Evolutionary conservation across 78 protist genomes (phyloP).

Genomic region (Polysphondylium violaceum): DNA sequence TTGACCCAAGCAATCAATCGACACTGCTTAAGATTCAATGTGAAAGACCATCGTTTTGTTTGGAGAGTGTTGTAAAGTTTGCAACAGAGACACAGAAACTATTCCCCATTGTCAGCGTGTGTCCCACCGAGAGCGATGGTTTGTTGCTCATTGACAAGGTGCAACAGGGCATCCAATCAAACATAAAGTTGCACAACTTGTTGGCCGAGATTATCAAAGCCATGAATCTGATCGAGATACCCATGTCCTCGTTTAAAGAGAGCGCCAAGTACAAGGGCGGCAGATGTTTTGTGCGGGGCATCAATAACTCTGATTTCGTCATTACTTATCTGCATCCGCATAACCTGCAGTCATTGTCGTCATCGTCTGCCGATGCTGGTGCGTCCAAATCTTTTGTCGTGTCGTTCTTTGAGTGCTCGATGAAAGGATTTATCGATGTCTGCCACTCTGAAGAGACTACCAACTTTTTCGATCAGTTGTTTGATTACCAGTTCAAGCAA

Average conservation of each 20-base stretch:
- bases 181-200: conserved; percentile 19
- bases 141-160: not conserved
- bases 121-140: not conserved
- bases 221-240: conserved; percentile 39
- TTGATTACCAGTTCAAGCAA: not conserved
- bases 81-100: conserved; percentile 64
- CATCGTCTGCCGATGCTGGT: not conserved
- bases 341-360: not conserved
- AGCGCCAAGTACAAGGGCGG: conserved; percentile 45
- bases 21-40: not conserved
- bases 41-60: conserved; percentile 19
- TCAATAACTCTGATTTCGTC: conserved; percentile 53
- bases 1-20: not conserved
- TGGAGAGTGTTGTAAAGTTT: conserved; percentile 30
- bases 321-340: conserved; percentile 67
- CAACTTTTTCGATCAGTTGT: conserved; percentile 2
- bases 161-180: conserved; percentile 22
- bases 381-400: conserved; percentile 10
- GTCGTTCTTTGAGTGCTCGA: conserved; percentile 71
- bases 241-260: not conserved
- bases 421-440: conserved; percentile 77
- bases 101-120: conserved; percentile 10
- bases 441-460: not conserved
- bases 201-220: conserved; percentile 32
- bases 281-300: conserved; percentile 65